These are phyloP conservation scores for Huntiella decipiens DNA, from an alignment of 2,329 filamentous ascomycete species.

Conservation along the genomic window DNA sequence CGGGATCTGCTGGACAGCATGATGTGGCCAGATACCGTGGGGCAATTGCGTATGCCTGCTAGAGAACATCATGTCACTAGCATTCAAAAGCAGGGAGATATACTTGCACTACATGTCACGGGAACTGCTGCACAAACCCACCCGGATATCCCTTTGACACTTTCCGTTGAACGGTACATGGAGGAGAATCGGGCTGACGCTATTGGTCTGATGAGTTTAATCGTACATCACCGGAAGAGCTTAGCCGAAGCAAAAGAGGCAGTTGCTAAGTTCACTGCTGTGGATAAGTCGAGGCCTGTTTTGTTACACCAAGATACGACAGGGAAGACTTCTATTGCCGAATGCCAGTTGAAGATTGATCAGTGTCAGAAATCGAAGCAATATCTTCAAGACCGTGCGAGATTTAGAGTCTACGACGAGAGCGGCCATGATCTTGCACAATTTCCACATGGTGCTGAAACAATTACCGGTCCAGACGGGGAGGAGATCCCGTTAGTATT, in stretches of 20 bases:
- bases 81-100: slow-evolving; percentile 28
- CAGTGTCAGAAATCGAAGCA: slow-evolving; percentile 13
- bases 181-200: slow-evolving; percentile 26
- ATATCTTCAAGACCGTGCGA: slow-evolving; percentile 20
- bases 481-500: neutral
- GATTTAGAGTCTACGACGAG: slow-evolving; percentile 21
- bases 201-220: slow-evolving; percentile 10
- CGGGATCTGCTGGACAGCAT: slow-evolving; percentile 28
- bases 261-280: neutral
- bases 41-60: slow-evolving; percentile 18
- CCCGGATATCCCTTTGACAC: slow-evolving; percentile 30
- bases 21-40: slow-evolving; percentile 27
- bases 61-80: slow-evolving; percentile 24
- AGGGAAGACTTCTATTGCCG: neutral
- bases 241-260: slow-evolving; percentile 2
- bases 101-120: slow-evolving; percentile 29
- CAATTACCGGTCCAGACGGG: neutral
- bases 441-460: slow-evolving; percentile 20
- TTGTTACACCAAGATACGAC: neutral
- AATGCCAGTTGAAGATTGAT: slow-evolving; percentile 7
- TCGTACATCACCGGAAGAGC: slow-evolving; percentile 5
- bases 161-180: slow-evolving; percentile 37
- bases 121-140: slow-evolving; percentile 22
- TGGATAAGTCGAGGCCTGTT: neutral
- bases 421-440: slow-evolving; percentile 21